Evolutionary conservation across 2,329 filamentous ascomycete genomes (phyloP), one percentile per base, ranked within the genome.

Genomic region (Fusarium mangiferae): DNA sequence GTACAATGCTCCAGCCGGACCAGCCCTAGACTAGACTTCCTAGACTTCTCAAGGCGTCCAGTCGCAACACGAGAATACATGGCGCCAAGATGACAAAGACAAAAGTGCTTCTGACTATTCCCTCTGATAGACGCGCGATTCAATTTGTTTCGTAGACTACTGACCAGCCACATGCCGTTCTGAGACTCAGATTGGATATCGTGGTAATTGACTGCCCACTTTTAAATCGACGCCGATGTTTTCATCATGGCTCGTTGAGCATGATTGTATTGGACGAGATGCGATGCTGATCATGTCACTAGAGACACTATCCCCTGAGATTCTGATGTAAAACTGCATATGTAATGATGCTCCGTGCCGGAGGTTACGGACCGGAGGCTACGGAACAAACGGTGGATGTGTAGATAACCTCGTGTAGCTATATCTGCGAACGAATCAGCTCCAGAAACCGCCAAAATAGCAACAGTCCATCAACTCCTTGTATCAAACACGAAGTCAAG

Each of bases 281-380:
- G 39, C 28, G 11, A 38, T 35, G 49, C 20, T 28, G 64, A 68
- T 68, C 56, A 41, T 45, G 41, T 22, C 38, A 68, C 64, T 62
- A 68, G 26, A 48, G 55, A 61, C 51, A 38, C 42, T 55, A 66
- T 58, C 59, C 66, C 66, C 66, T 75, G 59, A 67, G 28, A 56
- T 44, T 51, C 62, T 64, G 72, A 75, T 52, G 66, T 59, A 66
- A 68, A 72, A 74, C 60, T 72, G 72, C 58, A 60, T 63, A 74
- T 65, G 66, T 66, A 74, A 61, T 52, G 52, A 74, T 65, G 66
- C 41, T n/a, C 57, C 61, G 41, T 69, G 59, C 35, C 66, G 48
- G 44, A 71, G 28, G 64, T 58, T 57, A 57, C 45, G 59, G 61
- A 57, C 45, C 65, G 44, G 51, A 63, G 44, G 24, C 26, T 18